Base-by-base conservation (phyloP, 1,284 basidiomycete genomes). In the Malassezia psittaci region DNA sequence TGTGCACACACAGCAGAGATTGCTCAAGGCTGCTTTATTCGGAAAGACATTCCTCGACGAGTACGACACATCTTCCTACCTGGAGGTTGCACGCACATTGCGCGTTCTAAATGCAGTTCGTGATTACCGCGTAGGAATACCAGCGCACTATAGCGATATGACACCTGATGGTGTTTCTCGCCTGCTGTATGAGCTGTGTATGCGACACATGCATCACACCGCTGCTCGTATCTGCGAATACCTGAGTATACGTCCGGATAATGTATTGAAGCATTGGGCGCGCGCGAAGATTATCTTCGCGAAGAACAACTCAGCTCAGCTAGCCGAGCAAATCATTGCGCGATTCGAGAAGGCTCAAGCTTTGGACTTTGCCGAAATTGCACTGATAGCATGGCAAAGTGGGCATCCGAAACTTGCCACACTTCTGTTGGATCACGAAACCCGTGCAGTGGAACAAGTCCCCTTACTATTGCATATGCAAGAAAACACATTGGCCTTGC, bases 81-180 rank as follows among this genome's bases (percentile, higher is more conserved):
- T 98, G 37, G 80, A 83, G 38, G 91, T 93, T 85, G 88, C 89
- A 0, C 86, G 90, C 72, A 85, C 84, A 0, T 79, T 98, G 39
- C 90, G 93, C 69, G 90, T 98, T n/a, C 79, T 98, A 42, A 96
- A 98, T 69, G 88, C 90, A 5, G 85, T 93, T 24, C 82, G 90
- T 40, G 86, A 83, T 69, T 90, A 86, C 66, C 87, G 93, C 67
- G 85, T 96, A 45, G 93, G 90, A 0, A 86, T 98, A 45, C 91
- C 93, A 0, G 81, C 96, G 37, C 91, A 90, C 1, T 90, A 89
- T 75, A 82, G 85, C 4, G 86, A 96, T 88, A 91, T 70, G 51
- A 77, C 57, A 1, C 51, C 56, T 18, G 47, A 52, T 8, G 67
- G 64, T 3, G 48, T 61, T 3, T 54, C 60, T 13, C 55, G 85